Conservation (phyloP, 2,329 filamentous ascomycete genomes). For the Rutstroemia sp. region DNA sequence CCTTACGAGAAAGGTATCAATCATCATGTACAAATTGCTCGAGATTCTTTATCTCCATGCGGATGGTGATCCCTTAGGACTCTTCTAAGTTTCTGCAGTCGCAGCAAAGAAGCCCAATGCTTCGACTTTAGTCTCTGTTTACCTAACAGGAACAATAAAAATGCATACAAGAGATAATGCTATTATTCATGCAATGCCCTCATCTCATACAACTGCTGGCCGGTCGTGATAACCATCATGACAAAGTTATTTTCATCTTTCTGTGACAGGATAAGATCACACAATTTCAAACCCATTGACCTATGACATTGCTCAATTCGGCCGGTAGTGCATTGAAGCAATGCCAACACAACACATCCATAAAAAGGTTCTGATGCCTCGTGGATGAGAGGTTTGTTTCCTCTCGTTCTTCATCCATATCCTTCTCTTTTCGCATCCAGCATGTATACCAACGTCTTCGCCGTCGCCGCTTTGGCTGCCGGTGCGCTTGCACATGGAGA, state of each 20-base stretch:
- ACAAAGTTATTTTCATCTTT: neutral
- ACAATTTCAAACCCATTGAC: neutral
- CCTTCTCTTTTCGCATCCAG: conserved; percentile 3
- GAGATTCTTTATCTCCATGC: neutral
- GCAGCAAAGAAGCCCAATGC: no score
- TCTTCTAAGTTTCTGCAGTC: no score
- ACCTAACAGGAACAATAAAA: neutral
- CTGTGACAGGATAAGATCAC: conserved; percentile 1
- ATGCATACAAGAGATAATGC: neutral
- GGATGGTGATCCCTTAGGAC: neutral
- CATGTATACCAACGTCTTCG: conserved; percentile 25
- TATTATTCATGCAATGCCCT: conserved; percentile 3
- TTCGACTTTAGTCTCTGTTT: neutral
- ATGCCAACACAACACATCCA: neutral
- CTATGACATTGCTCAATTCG: neutral
- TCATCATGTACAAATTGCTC: neutral
- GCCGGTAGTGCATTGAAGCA: neutral
- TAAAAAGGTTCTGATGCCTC: neutral
- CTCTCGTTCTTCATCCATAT: neutral
- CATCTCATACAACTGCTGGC: neutral
- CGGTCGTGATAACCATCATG: neutral
- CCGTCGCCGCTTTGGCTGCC: conserved; percentile 19
- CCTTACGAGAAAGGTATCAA: no score
- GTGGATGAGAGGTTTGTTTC: neutral
- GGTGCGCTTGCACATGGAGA: conserved; percentile 89